Conservation (phyloP, 2,329 filamentous ascomycete genomes). For the Clarireedia monteithiana region DNA sequence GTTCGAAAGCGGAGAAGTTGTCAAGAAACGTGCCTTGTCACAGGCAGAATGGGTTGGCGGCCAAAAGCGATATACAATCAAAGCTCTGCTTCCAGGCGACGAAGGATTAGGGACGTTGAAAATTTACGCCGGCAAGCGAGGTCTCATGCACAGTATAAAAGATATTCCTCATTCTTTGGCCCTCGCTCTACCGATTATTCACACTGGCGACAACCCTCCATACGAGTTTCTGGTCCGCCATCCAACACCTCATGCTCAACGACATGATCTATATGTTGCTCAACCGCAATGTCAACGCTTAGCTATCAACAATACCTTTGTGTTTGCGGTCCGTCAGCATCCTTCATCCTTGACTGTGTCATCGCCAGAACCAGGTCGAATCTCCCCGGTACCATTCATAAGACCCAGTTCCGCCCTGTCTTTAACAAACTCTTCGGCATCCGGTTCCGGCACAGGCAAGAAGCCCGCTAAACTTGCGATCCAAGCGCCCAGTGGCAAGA, state of each 20-base stretch:
- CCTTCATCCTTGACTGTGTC: conserved; percentile 51
- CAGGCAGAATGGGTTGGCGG: conserved; percentile 89
- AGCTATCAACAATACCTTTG: conserved; percentile 93
- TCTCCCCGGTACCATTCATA: conserved; percentile 50
- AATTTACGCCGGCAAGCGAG: conserved; percentile 87
- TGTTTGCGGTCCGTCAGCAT: conserved; percentile 92
- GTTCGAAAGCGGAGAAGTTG: conserved; percentile 83
- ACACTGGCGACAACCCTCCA: conserved; percentile 84
- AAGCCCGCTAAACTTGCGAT: conserved; percentile 96
- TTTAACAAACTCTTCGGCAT: conserved; percentile 51
- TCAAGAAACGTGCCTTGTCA: conserved; percentile 78
- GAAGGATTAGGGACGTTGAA: conserved; percentile 84
- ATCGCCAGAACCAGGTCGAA: conserved; percentile 30
- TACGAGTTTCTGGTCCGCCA: conserved; percentile 92
- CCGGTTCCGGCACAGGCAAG: conserved; percentile 50
- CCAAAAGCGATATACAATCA: conserved; percentile 85
- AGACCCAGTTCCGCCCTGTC: conserved; percentile 58
- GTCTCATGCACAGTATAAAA: conserved; percentile 95
- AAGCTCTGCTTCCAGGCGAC: conserved; percentile 84
- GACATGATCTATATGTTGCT: conserved; percentile 93
- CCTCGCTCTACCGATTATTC: conserved; percentile 80
- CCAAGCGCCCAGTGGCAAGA: conserved; percentile 90
- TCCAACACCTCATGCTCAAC: conserved; percentile 93
- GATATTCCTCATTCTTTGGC: conserved; percentile 91
- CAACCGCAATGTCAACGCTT: conserved; percentile 88